Conservation (phyloP, 257 asterid species). For the Primulina tabacum region DNA sequence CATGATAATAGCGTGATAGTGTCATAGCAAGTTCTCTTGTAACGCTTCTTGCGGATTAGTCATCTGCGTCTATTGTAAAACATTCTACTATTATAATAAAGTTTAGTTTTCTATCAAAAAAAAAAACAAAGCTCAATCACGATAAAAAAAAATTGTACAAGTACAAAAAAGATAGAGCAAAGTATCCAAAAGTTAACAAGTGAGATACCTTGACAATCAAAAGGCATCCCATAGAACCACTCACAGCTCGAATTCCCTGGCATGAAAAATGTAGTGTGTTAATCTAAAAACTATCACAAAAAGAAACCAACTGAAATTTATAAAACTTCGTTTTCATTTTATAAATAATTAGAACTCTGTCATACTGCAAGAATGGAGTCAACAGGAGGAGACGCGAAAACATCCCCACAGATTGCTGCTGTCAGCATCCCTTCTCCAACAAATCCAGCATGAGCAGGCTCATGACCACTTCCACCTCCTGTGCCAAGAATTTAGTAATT, state of each 20-base stretch:
- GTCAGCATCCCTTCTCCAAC: conserved; percentile 99
- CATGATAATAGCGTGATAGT: too few relatives aligned
- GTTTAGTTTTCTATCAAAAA: too few relatives aligned
- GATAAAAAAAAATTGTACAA: conserved; percentile 5
- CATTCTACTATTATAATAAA: too few relatives aligned
- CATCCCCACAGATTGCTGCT: conserved; percentile 97
- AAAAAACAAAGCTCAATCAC: background rate
- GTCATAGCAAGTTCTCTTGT: too few relatives aligned
- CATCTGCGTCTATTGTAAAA: too few relatives aligned
- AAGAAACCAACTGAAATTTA: conserved; percentile 22
- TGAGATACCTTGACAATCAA: conserved; percentile 76
- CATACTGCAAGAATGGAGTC: conserved; percentile 93
- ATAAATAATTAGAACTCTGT: conserved; percentile 24
- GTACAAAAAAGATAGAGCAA: conserved; percentile 8
- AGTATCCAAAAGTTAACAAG: conserved; percentile 10
- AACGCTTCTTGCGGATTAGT: too few relatives aligned
- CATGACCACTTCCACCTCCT: conserved; percentile 99
- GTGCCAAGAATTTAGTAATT: conserved; percentile 28
- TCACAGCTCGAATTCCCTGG: conserved; percentile 95
- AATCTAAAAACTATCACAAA: conserved; percentile 13
- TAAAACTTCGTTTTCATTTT: conserved; percentile 5
- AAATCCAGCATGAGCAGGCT: conserved; percentile 98
- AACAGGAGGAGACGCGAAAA: conserved; percentile 92
- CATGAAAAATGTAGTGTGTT: conserved; percentile 24
- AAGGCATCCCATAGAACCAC: conserved; percentile 92